phyloP scores from a whole-genome alignment of 345 rosid species.

The Schrenkiella parvula region DNA sequence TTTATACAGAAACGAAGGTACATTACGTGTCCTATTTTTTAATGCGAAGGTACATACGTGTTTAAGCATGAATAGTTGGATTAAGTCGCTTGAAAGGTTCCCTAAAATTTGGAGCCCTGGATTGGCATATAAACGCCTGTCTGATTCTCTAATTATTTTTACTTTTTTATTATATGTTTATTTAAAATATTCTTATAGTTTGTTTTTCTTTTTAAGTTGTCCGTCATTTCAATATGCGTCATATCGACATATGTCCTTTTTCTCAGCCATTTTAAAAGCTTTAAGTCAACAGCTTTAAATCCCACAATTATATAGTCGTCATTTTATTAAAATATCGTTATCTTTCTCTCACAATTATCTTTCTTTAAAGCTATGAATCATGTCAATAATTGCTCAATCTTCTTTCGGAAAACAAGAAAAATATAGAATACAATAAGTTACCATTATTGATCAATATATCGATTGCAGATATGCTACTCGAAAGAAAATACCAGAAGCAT shows the following conservation, averaged over 20 bases:
- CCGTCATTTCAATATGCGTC: conserved; percentile 26
- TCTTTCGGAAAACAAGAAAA: conserved; percentile 4
- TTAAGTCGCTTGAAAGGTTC: conserved; percentile 29
- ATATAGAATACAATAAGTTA: background rate
- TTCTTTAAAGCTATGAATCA: background rate
- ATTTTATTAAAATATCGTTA: background rate
- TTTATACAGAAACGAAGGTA: background rate
- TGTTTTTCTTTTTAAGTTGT: background rate
- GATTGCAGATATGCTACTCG: background rate
- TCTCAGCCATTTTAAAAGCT: conserved; percentile 31
- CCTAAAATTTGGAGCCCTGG: conserved; percentile 32
- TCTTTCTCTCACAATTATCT: background rate
- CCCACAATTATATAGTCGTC: conserved; percentile 22
- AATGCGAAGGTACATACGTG: conserved; percentile 21
- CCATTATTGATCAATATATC: background rate
- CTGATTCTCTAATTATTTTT: conserved; percentile 5
- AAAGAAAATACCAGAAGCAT: background rate
- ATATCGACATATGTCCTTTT: conserved; percentile 16
- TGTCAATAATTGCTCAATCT: conserved; percentile 31
- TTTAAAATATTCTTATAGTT: background rate
- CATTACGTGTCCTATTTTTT: conserved; percentile 24
- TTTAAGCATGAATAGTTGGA: conserved; percentile 21
- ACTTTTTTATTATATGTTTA: background rate
- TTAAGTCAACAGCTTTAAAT: conserved; percentile 33
- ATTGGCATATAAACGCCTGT: conserved; percentile 19